These are phyloP conservation scores for Comarum palustre DNA, from an alignment of 306 rosid species.

Conservation along the genomic window DNA sequence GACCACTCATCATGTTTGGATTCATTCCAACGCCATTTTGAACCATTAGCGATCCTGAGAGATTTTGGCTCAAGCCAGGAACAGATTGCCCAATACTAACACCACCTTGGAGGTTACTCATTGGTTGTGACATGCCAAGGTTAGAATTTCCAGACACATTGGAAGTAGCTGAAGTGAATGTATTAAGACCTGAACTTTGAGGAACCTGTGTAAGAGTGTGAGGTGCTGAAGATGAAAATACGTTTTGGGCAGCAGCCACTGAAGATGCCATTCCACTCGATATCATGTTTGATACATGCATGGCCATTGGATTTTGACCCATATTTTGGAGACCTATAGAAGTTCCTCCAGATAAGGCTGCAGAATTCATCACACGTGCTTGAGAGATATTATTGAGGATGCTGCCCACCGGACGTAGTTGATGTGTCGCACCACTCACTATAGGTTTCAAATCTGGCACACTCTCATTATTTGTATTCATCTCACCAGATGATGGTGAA, in stretches of 20 bases:
- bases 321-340: slow-evolving; percentile 70
- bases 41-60: slow-evolving; percentile 66
- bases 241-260: slow-evolving; percentile 71
- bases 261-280: slow-evolving; percentile 96
- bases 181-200: slow-evolving; percentile 61
- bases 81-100: slow-evolving; percentile 79
- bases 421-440: slow-evolving; percentile 56
- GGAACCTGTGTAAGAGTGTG: slow-evolving; percentile 72
- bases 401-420: slow-evolving; percentile 69
- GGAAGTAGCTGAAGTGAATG: slow-evolving; percentile 63
- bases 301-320: slow-evolving; percentile 82
- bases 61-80: slow-evolving; percentile 68
- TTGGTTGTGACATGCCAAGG: slow-evolving; percentile 75
- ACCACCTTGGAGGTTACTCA: slow-evolving; percentile 71
- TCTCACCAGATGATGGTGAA: slow-evolving; percentile 75
- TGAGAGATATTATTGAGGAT: slow-evolving; percentile 84
- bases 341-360: slow-evolving; percentile 70
- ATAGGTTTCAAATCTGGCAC: slow-evolving; percentile 71
- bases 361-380: slow-evolving; percentile 73
- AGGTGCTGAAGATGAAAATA: slow-evolving; percentile 74
- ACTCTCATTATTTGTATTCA: slow-evolving; percentile 67
- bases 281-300: slow-evolving; percentile 97
- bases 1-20: slow-evolving; percentile 71
- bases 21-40: slow-evolving; percentile 81
- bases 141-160: slow-evolving; percentile 70